These are phyloP conservation scores for Aspergillus novofumigatus DNA, from an alignment of 2,329 filamentous ascomycete species.

Conservation along the genomic window DNA sequence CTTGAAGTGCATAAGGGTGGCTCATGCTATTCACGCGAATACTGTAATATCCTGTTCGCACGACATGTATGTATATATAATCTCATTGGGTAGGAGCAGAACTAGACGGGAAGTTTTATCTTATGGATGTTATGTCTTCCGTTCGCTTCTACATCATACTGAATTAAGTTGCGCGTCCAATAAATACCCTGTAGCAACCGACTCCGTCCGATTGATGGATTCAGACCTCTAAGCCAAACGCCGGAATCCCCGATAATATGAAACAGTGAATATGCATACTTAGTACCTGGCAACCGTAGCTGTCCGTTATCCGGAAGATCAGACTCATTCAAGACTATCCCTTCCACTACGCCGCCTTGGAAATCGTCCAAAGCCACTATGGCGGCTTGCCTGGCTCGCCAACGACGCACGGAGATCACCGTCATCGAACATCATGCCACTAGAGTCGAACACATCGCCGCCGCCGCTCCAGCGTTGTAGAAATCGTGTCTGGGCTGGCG, in stretches of 20 bases:
- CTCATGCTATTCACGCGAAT: not conserved
- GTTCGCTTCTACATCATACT: not conserved
- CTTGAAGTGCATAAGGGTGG: not conserved
- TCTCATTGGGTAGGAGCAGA: not conserved
- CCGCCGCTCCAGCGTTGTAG: slow-evolving; percentile 38
- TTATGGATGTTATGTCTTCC: not conserved
- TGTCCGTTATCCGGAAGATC: not conserved
- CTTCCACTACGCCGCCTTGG: slow-evolving; percentile 39
- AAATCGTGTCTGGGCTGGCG: slow-evolving; percentile 38
- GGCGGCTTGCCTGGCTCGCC: slow-evolving; percentile 29
- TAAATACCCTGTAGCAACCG: not conserved
- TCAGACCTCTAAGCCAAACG: not conserved
- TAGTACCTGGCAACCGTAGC: not conserved
- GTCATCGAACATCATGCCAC: slow-evolving; percentile 32
- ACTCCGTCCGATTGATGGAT: not conserved
- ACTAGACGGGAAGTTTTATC: not conserved
- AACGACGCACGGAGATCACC: slow-evolving; percentile 33
- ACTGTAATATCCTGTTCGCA: not conserved
- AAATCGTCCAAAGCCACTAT: slow-evolving; percentile 35
- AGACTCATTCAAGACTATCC: slow-evolving; percentile 49
- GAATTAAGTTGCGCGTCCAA: not conserved
- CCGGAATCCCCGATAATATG: not conserved
- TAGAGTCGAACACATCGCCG: slow-evolving; percentile 33
- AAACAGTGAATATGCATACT: not conserved
- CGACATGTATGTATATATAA: not conserved